Evolutionary conservation across 176 grass and related monocot species (phyloP).

Genomic region (Carex myosuroides): DNA sequence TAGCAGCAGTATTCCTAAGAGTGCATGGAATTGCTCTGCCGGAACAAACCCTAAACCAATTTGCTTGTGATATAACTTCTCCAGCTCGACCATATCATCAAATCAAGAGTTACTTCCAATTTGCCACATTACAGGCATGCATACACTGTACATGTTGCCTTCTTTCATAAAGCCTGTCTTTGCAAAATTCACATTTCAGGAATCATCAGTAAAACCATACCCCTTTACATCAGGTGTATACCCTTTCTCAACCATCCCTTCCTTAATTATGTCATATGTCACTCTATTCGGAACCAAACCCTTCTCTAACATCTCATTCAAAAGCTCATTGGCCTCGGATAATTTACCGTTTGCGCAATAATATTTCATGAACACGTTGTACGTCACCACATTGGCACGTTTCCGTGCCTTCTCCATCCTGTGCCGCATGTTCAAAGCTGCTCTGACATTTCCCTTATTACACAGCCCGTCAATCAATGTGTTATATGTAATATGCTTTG

Average conservation of each 20-base stretch:
- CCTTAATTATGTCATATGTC: conserved; percentile 76
- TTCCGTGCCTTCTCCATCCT: conserved; percentile 81
- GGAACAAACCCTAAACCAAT: not conserved
- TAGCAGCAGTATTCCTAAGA: not conserved
- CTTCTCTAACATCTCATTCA: conserved; percentile 93
- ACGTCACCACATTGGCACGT: conserved; percentile 61
- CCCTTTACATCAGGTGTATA: conserved; percentile 73
- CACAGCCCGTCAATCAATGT: conserved; percentile 80
- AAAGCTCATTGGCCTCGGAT: conserved; percentile 57
- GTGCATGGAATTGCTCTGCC: not conserved
- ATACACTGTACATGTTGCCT: not conserved
- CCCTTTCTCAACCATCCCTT: conserved; percentile 75
- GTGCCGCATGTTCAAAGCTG: conserved; percentile 52
- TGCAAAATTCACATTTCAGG: conserved; percentile 16
- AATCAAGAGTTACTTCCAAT: not conserved
- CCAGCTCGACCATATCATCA: not conserved
- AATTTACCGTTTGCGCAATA: conserved; percentile 61
- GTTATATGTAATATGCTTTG: conserved; percentile 63
- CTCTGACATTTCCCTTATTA: conserved; percentile 63
- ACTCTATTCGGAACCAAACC: conserved; percentile 62
- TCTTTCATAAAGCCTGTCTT: not conserved
- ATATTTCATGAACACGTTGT: conserved; percentile 76
- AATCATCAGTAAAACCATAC: conserved; percentile 25
- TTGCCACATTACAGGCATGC: not conserved
- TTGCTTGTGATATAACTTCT: not conserved